phyloP scores from a whole-genome alignment of 495 filamentous ascomycete genomes.

The Penicillium simplicissimum region DNA sequence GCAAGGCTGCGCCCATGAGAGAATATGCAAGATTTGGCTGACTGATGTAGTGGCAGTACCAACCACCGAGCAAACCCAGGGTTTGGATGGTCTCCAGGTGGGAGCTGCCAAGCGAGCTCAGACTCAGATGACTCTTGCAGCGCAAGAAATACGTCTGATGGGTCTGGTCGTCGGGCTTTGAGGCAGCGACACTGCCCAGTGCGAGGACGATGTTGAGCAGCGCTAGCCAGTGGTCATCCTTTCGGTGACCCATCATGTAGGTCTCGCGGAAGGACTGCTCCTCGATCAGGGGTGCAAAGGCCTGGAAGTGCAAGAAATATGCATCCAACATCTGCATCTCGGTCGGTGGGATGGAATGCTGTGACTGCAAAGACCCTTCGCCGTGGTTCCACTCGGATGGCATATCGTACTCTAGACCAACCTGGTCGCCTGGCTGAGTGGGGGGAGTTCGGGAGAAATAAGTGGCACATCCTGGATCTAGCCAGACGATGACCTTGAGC shows the following conservation, averaged over 20 bases:
- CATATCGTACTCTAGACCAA: slow-evolving; percentile 22
- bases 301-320: slow-evolving; percentile 76
- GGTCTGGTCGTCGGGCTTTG: slow-evolving; percentile 66
- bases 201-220: slow-evolving; percentile 81
- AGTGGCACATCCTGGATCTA: slow-evolving; percentile 62
- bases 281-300: slow-evolving; percentile 75
- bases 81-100: slow-evolving; percentile 71
- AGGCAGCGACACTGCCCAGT: slow-evolving; percentile 71
- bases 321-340: slow-evolving; percentile 67
- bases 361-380: slow-evolving; percentile 32
- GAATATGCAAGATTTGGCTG: slow-evolving; percentile 66
- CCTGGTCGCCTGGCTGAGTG: slow-evolving; percentile 23
- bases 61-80: slow-evolving; percentile 66
- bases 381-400: slow-evolving; percentile 26
- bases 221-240: slow-evolving; percentile 72
- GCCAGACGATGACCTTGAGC: slow-evolving; percentile 77
- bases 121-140: slow-evolving; percentile 64
- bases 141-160: slow-evolving; percentile 73
- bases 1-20: slow-evolving; percentile 57
- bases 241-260: slow-evolving; percentile 64
- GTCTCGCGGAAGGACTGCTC: slow-evolving; percentile 72
- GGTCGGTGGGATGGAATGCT: slow-evolving; percentile 29
- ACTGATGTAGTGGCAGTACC: slow-evolving; percentile 76
- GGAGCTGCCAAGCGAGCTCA: slow-evolving; percentile 52
- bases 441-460: slow-evolving; percentile 52